Conservation (phyloP, 129 eudicot species). For the Ambrosia trifida region DNA sequence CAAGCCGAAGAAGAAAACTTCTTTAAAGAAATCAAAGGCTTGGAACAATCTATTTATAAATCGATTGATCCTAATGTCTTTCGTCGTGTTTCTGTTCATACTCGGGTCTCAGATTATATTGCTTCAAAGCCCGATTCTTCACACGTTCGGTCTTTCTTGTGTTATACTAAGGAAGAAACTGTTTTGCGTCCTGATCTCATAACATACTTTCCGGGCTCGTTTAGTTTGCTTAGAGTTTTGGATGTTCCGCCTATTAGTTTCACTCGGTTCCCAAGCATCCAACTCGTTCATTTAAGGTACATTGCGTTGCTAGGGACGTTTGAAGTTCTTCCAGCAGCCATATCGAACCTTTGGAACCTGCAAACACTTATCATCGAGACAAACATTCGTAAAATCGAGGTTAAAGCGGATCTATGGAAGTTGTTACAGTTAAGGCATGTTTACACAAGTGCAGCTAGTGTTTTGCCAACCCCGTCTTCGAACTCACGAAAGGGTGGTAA, state of each 20-base stretch:
- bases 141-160: slow-evolving; percentile 27
- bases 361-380: slow-evolving; percentile 40
- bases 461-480: not conserved
- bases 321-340: slow-evolving; percentile 28
- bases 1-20: slow-evolving; percentile 48
- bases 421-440: slow-evolving; percentile 43
- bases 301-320: slow-evolving; percentile 29
- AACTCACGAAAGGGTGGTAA: slow-evolving; percentile 12
- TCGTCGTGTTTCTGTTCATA: slow-evolving; percentile 34
- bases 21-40: slow-evolving; percentile 32
- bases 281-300: slow-evolving; percentile 42
- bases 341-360: slow-evolving; percentile 38
- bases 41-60: not conserved
- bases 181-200: not conserved
- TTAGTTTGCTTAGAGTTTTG: slow-evolving; percentile 43
- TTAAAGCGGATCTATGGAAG: slow-evolving; percentile 36
- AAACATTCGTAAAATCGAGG: slow-evolving; percentile 7
- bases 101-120: slow-evolving; percentile 18
- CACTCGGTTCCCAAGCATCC: slow-evolving; percentile 31
- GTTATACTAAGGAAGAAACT: slow-evolving; percentile 19
- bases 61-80: slow-evolving; percentile 16
- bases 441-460: slow-evolving; percentile 17
- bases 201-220: slow-evolving; percentile 20
- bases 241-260: slow-evolving; percentile 21
- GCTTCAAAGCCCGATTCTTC: slow-evolving; percentile 10